These are phyloP conservation scores for Daldinia sp. DNA, from an alignment of 2,329 filamentous ascomycete species.

Conservation along the genomic window DNA sequence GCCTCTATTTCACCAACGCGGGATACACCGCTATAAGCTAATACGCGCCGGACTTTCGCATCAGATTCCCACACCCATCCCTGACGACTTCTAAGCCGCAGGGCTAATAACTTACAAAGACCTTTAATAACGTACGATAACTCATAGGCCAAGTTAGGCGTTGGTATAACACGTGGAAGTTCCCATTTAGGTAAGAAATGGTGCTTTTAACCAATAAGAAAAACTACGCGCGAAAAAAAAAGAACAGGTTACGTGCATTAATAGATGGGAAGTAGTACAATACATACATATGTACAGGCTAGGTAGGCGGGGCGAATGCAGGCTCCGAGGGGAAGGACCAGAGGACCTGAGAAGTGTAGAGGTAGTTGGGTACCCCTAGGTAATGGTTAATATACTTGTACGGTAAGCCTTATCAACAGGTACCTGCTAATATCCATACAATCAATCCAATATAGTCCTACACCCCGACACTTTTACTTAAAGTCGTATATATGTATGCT, in stretches of 20 bases:
- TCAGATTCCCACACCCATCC: neutral
- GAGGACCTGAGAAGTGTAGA: neutral
- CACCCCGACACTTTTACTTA: neutral
- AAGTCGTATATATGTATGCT: neutral
- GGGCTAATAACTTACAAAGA: neutral
- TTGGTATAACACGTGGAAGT: slow-evolving; percentile 20
- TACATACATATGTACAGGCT: too few species aligned
- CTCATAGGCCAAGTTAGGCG: slow-evolving; percentile 9
- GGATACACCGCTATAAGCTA: neutral
- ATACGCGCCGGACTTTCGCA: neutral
- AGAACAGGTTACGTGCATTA: slow-evolving; percentile 3
- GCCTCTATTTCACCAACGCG: neutral
- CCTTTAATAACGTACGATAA: slow-evolving; percentile 29
- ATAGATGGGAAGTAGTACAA: neutral
- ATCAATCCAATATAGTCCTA: neutral
- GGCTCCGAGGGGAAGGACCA: slow-evolving; percentile 15
- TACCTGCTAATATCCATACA: neutral
- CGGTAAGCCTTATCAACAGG: neutral
- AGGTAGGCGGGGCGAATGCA: slow-evolving; percentile 18
- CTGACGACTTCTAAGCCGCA: neutral
- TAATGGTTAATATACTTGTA: neutral
- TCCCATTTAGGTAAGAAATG: slow-evolving; percentile 33
- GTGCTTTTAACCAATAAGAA: slow-evolving; percentile 23
- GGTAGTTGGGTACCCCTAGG: neutral
- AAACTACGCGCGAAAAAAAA: slow-evolving; percentile 13